Evolutionary conservation across 768 basidiomycete species (phyloP).

Genomic region (Amylocystis lapponica): DNA sequence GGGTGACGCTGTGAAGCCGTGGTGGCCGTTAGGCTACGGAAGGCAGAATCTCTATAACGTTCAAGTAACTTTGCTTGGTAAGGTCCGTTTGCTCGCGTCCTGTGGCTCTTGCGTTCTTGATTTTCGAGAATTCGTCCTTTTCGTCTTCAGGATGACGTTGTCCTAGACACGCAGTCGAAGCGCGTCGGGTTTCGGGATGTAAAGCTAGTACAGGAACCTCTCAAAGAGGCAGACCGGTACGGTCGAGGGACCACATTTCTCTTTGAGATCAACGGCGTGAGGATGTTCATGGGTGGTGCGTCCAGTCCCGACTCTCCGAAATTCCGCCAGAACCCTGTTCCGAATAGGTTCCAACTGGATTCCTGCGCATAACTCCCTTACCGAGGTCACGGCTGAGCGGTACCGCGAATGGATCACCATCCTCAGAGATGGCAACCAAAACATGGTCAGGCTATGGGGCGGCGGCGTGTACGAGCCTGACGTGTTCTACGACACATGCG

Average conservation of each 20-base stretch:
- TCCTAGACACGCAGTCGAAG: conserved; percentile 9
- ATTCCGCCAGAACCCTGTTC: background rate
- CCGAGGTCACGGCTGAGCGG: conserved; percentile 38
- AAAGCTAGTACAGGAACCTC: conserved; percentile 37
- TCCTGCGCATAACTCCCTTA: conserved; percentile 81
- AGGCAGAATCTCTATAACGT: conserved; percentile 33
- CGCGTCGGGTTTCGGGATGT: conserved; percentile 40
- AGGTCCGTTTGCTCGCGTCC: conserved; percentile 16
- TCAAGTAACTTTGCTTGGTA: conserved; percentile 24
- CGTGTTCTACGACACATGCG: conserved; percentile 73
- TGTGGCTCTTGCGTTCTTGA: conserved; percentile 8
- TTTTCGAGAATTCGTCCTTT: background rate
- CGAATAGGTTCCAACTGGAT: conserved; percentile 78
- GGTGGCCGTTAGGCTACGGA: conserved; percentile 41
- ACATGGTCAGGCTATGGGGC: conserved; percentile 89
- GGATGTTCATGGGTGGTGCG: conserved; percentile 40
- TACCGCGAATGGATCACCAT: conserved; percentile 79
- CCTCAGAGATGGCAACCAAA: conserved; percentile 80
- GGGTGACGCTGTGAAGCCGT: conserved; percentile 30
- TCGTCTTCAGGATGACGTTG: background rate
- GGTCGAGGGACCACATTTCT: conserved; percentile 39
- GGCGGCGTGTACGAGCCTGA: conserved; percentile 81
- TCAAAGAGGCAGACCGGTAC: conserved; percentile 26
- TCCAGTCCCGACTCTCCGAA: no score
- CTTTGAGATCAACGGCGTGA: conserved; percentile 43